Evolutionary conservation across 1,284 basidiomycete species (phyloP), one percentile per base, ranked within the genome.

Genomic region (Apiotrichum akiyoshidainum): DNA sequence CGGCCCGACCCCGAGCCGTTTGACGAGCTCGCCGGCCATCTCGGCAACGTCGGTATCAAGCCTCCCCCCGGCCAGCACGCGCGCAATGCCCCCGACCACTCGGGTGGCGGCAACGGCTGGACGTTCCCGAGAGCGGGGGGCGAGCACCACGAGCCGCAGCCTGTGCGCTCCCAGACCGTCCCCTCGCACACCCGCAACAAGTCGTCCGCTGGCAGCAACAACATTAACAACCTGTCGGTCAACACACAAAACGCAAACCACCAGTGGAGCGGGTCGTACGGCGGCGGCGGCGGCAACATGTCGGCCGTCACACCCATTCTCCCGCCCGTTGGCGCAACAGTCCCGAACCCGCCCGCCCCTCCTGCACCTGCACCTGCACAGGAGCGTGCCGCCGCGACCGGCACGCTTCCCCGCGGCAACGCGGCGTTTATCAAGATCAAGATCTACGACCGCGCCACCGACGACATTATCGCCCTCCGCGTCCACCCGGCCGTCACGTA

Each of bases 381-480:
- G 26, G 26, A 31, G 26, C 26, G 26, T 31, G 26, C 26, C 26
- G 26, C 26, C 26, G 7, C 26, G 26, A 31, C 26, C 46, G 17
- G 13, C 34, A 16, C 46, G 33, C 50, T 11, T 33, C 53, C 13
- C 19, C 46, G 21, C 47, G 17, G 26, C 19, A 33, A 41, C 40
- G 41, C 51, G 68, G 86, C 89, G 40, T 95, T 93, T 78, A 84
- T 97, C 68, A 97, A 97, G 81, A 96, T 99, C 80, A 99, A 99
- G 80, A 92, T 99, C 55, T 96, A 95, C 72, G 89, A 96, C 76
- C 83, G 88, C 35, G 83, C 88, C 60, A 88, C 92, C 31, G 91
- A 97, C 73, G 95, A 98, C 74, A 81, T 99, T 53, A 92, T 99
- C 61, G 95, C 96, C 4, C 92, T 99, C 54, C 87, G 96, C n/a